These are phyloP conservation scores for Exophiala xenobiotica DNA, from an alignment of 2,329 filamentous ascomycete genomes.

Conservation along the genomic window DNA sequence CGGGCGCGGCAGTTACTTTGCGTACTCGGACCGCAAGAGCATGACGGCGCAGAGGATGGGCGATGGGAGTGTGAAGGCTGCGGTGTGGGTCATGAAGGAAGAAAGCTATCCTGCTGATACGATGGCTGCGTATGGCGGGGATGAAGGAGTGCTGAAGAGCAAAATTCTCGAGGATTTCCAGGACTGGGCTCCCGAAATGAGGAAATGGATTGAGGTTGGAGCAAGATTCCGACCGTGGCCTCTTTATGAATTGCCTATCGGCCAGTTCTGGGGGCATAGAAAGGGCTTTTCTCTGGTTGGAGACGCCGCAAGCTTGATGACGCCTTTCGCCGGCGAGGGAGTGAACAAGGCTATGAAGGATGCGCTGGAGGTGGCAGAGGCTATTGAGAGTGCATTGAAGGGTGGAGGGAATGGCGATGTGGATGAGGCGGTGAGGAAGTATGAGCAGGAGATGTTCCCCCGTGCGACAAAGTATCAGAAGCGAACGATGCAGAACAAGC, in stretches of 20 bases:
- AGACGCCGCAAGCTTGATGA: slow-evolving; percentile 4
- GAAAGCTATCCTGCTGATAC: slow-evolving; percentile 1
- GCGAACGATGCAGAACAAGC: slow-evolving; percentile 30
- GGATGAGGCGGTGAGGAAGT: not conserved
- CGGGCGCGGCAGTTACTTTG: slow-evolving; percentile 29
- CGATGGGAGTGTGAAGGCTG: slow-evolving; percentile 3
- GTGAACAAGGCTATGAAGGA: slow-evolving; percentile 5
- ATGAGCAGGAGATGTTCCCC: slow-evolving; percentile 1
- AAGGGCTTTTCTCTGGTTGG: slow-evolving; percentile 1
- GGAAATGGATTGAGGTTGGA: not conserved
- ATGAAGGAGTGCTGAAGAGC: not conserved
- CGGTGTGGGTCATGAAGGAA: not conserved
- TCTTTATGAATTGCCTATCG: slow-evolving; percentile 3
- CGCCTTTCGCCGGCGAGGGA: slow-evolving; percentile 4
- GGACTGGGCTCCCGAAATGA: slow-evolving; percentile 1
- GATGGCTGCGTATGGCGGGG: no score
- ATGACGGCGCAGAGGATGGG: slow-evolving; percentile 27
- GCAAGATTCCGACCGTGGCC: not conserved
- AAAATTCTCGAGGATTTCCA: not conserved
- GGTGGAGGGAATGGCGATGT: no score
- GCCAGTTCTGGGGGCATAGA: not conserved
- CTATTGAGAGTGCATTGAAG: not conserved
- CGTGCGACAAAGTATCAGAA: slow-evolving; percentile 24
- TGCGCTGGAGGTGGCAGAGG: not conserved
- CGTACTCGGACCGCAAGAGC: slow-evolving; percentile 22